Percentiles rank a stretch among this genome's conserved stretches.
These are phyloP conservation scores for Penicillium brevicompactum DNA, from an alignment of 2,329 filamentous ascomycete species.

Conservation along the genomic window DNA sequence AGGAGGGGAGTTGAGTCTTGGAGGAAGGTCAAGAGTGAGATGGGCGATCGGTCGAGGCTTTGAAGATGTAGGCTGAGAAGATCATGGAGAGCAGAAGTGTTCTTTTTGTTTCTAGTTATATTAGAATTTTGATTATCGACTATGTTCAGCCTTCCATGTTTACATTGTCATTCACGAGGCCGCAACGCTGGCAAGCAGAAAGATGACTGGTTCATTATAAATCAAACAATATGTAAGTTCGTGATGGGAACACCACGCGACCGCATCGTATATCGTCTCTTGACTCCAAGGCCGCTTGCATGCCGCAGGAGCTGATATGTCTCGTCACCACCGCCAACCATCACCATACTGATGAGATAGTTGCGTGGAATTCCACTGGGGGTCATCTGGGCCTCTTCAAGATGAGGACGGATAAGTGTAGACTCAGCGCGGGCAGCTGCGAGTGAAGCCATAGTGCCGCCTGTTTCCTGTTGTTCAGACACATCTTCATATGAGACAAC, in stretches of 20 bases:
- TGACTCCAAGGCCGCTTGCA: slow-evolving; percentile 71
- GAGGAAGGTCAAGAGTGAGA: slow-evolving; percentile 18
- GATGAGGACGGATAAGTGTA: slow-evolving; percentile 64
- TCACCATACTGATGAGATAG: slow-evolving; percentile 77
- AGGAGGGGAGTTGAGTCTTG: slow-evolving; percentile 18
- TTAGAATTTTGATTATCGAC: too few species aligned
- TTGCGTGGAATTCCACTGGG: slow-evolving; percentile 68
- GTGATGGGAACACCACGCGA: slow-evolving; percentile 77
- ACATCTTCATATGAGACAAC: slow-evolving; percentile 66
- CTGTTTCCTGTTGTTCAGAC: slow-evolving; percentile 1
- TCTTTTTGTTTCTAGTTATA: too few species aligned
- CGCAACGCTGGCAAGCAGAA: background rate
- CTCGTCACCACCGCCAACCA: slow-evolving; percentile 72
- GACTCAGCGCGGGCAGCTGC: slow-evolving; percentile 40
- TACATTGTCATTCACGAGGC: background rate
- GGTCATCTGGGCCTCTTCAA: slow-evolving; percentile 74
- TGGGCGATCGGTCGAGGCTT: slow-evolving; percentile 3
- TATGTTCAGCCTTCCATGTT: background rate
- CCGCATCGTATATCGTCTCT: slow-evolving; percentile 76
- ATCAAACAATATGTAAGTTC: slow-evolving; percentile 71
- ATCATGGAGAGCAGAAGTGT: too few species aligned
- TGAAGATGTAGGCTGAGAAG: background rate
- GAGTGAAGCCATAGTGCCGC: slow-evolving; percentile 38
- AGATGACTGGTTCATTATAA: slow-evolving; percentile 1
- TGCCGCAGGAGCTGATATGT: slow-evolving; percentile 65